Percentiles rank a stretch among this genome's conserved stretches.
These are phyloP conservation scores for Raphanus hybrid DNA, from an alignment of 441 rosid species.

Conservation along the genomic window DNA sequence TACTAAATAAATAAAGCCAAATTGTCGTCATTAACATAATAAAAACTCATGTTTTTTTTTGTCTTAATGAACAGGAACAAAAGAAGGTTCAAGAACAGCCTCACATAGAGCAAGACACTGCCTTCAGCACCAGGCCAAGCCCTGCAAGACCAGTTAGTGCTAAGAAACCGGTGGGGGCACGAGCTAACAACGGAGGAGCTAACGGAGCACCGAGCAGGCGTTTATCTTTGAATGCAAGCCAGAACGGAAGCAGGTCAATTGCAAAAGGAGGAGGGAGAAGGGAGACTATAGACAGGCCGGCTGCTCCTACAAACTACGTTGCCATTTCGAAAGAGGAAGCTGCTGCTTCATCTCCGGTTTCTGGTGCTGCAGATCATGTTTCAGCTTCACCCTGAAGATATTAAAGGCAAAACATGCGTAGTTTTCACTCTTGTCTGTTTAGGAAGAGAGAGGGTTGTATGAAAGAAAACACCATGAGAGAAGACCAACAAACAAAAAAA, in stretches of 20 bases:
- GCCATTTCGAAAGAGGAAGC: slow-evolving; percentile 52
- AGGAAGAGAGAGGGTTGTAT: no score
- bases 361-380: no score
- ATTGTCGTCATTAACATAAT: not conserved
- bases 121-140: slow-evolving; percentile 75
- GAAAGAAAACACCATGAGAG: no score
- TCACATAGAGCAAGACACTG: slow-evolving; percentile 67
- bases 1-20: not conserved
- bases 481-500: slow-evolving; percentile 27
- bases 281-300: slow-evolving; percentile 62
- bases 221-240: slow-evolving; percentile 74
- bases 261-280: slow-evolving; percentile 82
- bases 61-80: slow-evolving; percentile 59
- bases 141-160: slow-evolving; percentile 77
- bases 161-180: slow-evolving; percentile 71
- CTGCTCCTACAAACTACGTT: slow-evolving; percentile 76
- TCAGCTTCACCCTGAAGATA: no score
- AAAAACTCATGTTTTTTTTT: not conserved
- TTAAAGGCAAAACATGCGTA: no score
- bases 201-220: slow-evolving; percentile 88
- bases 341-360: no score
- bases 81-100: slow-evolving; percentile 84
- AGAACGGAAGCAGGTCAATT: slow-evolving; percentile 64
- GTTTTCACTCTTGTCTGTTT: no score
- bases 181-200: slow-evolving; percentile 65